Conservation (phyloP, 2,329 filamentous ascomycete species). For the Neoascochyta sp. region DNA sequence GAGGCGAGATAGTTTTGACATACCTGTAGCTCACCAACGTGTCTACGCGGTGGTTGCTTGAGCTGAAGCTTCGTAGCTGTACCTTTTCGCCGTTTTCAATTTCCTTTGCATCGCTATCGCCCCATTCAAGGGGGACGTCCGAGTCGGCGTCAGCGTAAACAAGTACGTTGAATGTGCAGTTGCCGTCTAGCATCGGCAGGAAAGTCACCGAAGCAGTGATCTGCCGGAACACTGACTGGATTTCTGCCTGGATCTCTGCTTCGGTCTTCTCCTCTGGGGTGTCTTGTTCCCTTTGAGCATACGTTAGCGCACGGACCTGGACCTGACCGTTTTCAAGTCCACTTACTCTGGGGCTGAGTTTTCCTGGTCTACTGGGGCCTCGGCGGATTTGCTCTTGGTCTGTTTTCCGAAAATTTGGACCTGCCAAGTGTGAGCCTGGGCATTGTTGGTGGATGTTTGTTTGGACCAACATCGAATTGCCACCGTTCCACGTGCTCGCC, state of each 20-base stretch:
- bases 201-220: slow-evolving; percentile 98
- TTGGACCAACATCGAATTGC: slow-evolving; percentile 79
- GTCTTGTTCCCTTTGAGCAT: slow-evolving; percentile 25
- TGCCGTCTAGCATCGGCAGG: slow-evolving; percentile 84
- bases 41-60: slow-evolving; percentile 87
- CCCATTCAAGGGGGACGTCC: slow-evolving; percentile 97
- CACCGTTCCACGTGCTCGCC: slow-evolving; percentile 94
- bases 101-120: slow-evolving; percentile 96
- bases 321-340: too few relatives aligned
- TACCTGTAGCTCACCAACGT: slow-evolving; percentile 88
- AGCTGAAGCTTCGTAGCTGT: slow-evolving; percentile 92
- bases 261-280: slow-evolving; percentile 72
- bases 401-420: slow-evolving; percentile 56
- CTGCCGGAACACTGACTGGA: slow-evolving; percentile 94
- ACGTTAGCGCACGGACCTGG: slow-evolving; percentile 9
- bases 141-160: slow-evolving; percentile 97
- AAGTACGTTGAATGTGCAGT: slow-evolving; percentile 97
- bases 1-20: too few relatives aligned
- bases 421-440: slow-evolving; percentile 37
- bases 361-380: slow-evolving; percentile 61
- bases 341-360: slow-evolving; percentile 59
- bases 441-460: slow-evolving; percentile 30
- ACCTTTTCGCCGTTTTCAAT: slow-evolving; percentile 93
- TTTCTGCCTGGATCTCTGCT: slow-evolving; percentile 89
- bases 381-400: slow-evolving; percentile 49